Conservation (phyloP, 208 protist species). For the Acanthamoeba royreba region DNA sequence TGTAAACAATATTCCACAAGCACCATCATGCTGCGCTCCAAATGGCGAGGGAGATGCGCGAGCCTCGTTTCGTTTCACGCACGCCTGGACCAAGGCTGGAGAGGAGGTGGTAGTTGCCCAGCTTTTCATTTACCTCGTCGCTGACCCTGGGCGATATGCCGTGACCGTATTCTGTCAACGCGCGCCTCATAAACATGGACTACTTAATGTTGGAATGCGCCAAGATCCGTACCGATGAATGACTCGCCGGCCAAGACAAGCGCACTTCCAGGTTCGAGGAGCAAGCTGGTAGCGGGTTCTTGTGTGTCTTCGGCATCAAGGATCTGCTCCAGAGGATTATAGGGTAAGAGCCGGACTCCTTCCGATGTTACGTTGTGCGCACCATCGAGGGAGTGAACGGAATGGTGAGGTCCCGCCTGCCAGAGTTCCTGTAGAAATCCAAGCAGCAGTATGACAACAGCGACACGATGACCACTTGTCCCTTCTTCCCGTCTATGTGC, state of each 20-base stretch:
- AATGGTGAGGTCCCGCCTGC: not conserved
- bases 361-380: not conserved
- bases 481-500: not conserved
- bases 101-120: not conserved
- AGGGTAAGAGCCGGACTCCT: not conserved
- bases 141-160: not conserved
- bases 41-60: not conserved
- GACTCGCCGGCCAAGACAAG: not conserved
- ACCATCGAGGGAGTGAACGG: not conserved
- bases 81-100: not conserved
- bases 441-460: not conserved
- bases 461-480: not conserved
- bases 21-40: not conserved
- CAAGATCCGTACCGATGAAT: too few relatives aligned
- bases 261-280: not conserved
- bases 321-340: not conserved
- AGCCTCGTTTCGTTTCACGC: not conserved
- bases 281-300: not conserved
- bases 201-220: too few relatives aligned
- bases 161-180: not conserved
- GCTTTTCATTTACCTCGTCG: not conserved
- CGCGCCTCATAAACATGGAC: too few relatives aligned
- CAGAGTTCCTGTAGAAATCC: not conserved
- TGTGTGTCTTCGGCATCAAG: not conserved
- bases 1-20: not conserved